These are phyloP conservation scores for Cercospora brassicicola DNA, from an alignment of 2,329 filamentous ascomycete species.

Conservation along the genomic window DNA sequence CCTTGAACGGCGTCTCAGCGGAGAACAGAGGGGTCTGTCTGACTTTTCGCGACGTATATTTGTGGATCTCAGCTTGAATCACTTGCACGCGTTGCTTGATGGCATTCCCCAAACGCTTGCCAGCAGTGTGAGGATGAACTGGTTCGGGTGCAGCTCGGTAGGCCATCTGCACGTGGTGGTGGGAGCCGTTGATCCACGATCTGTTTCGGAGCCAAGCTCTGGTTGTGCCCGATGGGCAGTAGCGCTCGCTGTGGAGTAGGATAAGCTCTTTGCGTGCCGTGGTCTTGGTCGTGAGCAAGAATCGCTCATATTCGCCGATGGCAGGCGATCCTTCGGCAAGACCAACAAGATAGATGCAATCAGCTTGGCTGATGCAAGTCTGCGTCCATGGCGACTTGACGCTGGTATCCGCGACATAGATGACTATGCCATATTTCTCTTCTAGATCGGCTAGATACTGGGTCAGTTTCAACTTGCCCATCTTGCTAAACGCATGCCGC, in stretches of 20 bases:
- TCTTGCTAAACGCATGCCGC: slow-evolving; percentile 92
- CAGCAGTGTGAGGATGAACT: slow-evolving; percentile 69
- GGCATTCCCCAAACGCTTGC: slow-evolving; percentile 75
- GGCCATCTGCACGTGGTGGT: slow-evolving; percentile 96
- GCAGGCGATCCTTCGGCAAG: slow-evolving; percentile 84
- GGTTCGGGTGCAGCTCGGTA: slow-evolving; percentile 76
- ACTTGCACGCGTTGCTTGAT: slow-evolving; percentile 93
- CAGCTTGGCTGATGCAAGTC: slow-evolving; percentile 93
- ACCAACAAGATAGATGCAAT: slow-evolving; percentile 91
- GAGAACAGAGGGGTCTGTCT: slow-evolving; percentile 86
- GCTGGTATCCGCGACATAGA: slow-evolving; percentile 94
- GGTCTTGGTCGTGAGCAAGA: slow-evolving; percentile 94
- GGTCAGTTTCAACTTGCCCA: slow-evolving; percentile 93
- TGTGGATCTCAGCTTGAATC: slow-evolving; percentile 94
- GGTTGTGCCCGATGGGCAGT: slow-evolving; percentile 79
- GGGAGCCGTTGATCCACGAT: slow-evolving; percentile 96
- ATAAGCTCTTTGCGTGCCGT: slow-evolving; percentile 93
- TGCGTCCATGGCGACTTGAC: slow-evolving; percentile 98
- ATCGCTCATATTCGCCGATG: slow-evolving; percentile 95
- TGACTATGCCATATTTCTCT: slow-evolving; percentile 91
- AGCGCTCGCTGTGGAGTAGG: slow-evolving; percentile 83
- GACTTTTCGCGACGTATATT: slow-evolving; percentile 93
- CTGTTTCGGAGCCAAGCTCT: slow-evolving; percentile 84
- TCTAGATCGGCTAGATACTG: slow-evolving; percentile 96
- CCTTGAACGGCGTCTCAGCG: slow-evolving; percentile 88